Evolutionary conservation across 2,329 filamentous ascomycete species (phyloP).

Genomic region (Lomentospora prolificans): DNA sequence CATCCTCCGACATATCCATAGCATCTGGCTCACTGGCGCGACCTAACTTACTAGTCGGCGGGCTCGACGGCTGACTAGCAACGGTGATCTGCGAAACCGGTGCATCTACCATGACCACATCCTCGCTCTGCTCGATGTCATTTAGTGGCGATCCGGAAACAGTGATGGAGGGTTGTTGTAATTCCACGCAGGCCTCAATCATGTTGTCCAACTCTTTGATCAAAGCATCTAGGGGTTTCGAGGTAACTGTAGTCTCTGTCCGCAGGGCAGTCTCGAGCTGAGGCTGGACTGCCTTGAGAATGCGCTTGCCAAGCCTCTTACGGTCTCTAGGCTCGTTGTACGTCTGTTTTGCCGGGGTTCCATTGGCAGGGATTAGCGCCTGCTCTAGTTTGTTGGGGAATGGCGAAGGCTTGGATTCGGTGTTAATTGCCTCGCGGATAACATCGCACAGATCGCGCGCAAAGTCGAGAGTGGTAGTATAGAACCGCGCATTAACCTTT

Average conservation of each 20-base stretch:
- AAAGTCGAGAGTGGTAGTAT: constrained; percentile 48
- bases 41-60: constrained; percentile 11
- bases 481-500: constrained; percentile 45
- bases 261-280: constrained; percentile 64
- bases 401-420: constrained; percentile 21
- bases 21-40: neutral
- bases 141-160: neutral
- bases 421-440: constrained; percentile 43
- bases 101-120: constrained; percentile 12
- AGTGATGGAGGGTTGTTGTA: constrained; percentile 24
- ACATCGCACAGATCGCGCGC: constrained; percentile 45
- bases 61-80: neutral
- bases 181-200: constrained; percentile 57
- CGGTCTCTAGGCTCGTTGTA: constrained; percentile 67
- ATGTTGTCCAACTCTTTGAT: constrained; percentile 65
- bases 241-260: constrained; percentile 72
- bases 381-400: constrained; percentile 10
- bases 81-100: constrained; percentile 6
- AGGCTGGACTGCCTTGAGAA: constrained; percentile 73
- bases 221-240: constrained; percentile 59
- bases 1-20: constrained; percentile 1
- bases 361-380: constrained; percentile 15
- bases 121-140: neutral
- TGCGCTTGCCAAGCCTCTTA: constrained; percentile 78
- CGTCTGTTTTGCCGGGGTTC: constrained; percentile 33